phyloP scores from a whole-genome alignment of 345 rosid genomes.

The Populus pruinosa region DNA sequence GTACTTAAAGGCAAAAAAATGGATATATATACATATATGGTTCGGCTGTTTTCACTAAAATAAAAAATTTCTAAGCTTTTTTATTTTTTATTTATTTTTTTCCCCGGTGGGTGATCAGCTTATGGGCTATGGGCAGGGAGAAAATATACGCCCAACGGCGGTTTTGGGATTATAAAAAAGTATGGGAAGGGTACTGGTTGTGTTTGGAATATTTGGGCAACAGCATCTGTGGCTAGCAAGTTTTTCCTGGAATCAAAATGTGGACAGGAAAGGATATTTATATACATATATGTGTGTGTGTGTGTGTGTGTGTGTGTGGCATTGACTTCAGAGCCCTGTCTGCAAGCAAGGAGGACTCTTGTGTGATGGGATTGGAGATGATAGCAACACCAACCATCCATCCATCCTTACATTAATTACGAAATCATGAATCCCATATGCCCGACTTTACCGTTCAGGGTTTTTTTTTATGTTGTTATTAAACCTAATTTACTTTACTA shows the following conservation, averaged over 20 bases:
- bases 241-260: slow-evolving; percentile 2
- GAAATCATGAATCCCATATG: neutral
- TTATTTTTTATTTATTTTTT: neutral
- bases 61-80: neutral
- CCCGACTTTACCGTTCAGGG: neutral
- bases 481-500: too few relatives aligned
- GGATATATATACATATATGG: neutral
- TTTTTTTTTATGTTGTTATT: too few relatives aligned
- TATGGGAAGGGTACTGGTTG: slow-evolving; percentile 23
- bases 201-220: slow-evolving; percentile 35
- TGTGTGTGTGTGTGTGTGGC: neutral
- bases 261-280: neutral
- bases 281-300: neutral
- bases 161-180: slow-evolving; percentile 33
- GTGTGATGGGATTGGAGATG: slow-evolving; percentile 33
- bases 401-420: neutral
- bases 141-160: slow-evolving; percentile 13
- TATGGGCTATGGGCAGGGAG: slow-evolving; percentile 10
- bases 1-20: slow-evolving; percentile 2
- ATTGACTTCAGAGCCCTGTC: slow-evolving; percentile 47
- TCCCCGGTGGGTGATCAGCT: neutral
- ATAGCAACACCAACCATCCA: slow-evolving; percentile 11
- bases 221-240: slow-evolving; percentile 25
- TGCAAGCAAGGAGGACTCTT: neutral
- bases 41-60: neutral